These are phyloP conservation scores for Rosa lucieae DNA, from an alignment of 306 rosid genomes.

Conservation along the genomic window DNA sequence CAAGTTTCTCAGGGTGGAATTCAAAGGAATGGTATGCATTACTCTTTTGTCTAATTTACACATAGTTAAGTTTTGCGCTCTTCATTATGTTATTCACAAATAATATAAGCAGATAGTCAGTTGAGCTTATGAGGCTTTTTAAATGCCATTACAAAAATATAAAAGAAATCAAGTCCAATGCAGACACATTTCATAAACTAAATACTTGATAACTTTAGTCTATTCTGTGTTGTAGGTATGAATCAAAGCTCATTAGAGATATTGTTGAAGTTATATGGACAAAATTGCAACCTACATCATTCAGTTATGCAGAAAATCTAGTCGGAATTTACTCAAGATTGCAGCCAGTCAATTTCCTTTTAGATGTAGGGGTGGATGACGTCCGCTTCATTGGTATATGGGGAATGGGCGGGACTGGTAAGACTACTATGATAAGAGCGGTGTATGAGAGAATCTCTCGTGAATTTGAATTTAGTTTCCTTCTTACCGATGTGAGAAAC, in stretches of 20 bases:
- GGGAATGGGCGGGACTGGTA: not conserved
- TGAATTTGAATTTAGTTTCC: not conserved
- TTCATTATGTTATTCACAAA: no score
- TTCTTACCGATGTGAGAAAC: not conserved
- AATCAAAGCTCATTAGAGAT: not conserved
- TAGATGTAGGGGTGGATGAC: not conserved
- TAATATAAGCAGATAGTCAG: not conserved
- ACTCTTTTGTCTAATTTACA: no score
- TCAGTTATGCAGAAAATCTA: not conserved
- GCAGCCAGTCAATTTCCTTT: not conserved
- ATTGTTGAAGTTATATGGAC: not conserved
- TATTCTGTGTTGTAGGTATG: not conserved
- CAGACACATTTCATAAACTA: no score
- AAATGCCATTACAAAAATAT: no score
- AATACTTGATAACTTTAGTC: not conserved
- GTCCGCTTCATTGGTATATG: not conserved
- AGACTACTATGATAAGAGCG: not conserved
- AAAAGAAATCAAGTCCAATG: not conserved
- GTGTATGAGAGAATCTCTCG: not conserved
- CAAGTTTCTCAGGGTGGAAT: not conserved
- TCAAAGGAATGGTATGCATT: not conserved
- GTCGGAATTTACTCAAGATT: not conserved
- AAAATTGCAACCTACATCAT: not conserved
- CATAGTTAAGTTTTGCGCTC: not conserved
- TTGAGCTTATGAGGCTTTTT: not conserved